Percentiles rank a stretch among this genome's conserved stretches.
phyloP scores from a whole-genome alignment of 352 stramenopile species.

The Phytophthora foliorum region DNA sequence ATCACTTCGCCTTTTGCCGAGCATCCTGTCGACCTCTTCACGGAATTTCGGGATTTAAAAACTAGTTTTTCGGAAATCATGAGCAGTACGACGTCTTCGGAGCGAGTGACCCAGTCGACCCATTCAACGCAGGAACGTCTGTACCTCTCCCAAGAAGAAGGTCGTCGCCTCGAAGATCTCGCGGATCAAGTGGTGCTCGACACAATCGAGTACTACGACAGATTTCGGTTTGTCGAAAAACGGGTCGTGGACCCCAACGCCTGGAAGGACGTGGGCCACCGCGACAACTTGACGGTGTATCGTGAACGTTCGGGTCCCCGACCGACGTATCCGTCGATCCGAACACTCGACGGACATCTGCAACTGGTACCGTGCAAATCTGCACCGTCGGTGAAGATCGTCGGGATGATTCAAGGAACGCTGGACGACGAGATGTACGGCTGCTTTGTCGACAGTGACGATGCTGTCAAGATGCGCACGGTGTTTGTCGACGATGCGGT shows the following conservation, averaged over 20 bases:
- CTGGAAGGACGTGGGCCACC: constrained; percentile 58
- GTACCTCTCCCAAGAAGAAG: constrained; percentile 34
- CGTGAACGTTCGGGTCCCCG: constrained; percentile 37
- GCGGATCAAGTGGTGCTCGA: constrained; percentile 48
- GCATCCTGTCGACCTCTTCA: neutral
- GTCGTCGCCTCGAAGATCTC: constrained; percentile 32
- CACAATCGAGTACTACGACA: constrained; percentile 52
- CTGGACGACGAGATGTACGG: constrained; percentile 66
- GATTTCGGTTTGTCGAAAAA: constrained; percentile 47
- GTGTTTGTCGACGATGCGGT: constrained; percentile 41
- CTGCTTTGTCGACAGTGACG: constrained; percentile 55
- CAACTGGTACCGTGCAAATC: constrained; percentile 40
- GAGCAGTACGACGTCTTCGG: constrained; percentile 39
- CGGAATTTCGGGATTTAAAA: neutral
- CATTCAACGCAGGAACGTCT: constrained; percentile 26
- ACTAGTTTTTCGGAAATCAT: constrained; percentile 15
- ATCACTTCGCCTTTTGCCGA: constrained; percentile 28
- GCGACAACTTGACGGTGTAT: constrained; percentile 62
- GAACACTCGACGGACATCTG: constrained; percentile 34
- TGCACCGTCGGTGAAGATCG: constrained; percentile 43
- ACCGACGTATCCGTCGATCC: constrained; percentile 47
- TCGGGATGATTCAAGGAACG: constrained; percentile 49
- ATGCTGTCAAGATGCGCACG: constrained; percentile 42
- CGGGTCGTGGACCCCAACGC: constrained; percentile 39
- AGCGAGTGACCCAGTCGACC: constrained; percentile 16